These are phyloP conservation scores for Berberis vulgaris DNA, from an alignment of 164 flowering plant genomes.

Conservation along the genomic window DNA sequence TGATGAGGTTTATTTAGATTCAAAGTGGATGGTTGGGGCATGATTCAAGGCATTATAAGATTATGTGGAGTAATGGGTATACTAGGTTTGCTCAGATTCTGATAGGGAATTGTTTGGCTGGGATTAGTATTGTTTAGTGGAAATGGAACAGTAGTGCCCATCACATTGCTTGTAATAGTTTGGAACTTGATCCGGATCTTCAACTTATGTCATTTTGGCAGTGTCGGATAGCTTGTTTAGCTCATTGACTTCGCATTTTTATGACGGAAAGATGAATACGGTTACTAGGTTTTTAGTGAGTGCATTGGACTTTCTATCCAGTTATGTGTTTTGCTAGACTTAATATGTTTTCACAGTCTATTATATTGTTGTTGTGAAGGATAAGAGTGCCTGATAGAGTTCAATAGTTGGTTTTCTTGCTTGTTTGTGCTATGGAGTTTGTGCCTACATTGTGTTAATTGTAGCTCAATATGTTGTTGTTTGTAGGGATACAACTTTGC, in stretches of 20 bases:
- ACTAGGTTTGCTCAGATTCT: no score
- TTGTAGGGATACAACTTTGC: no score
- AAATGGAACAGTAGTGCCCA: no score
- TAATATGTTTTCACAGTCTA: constrained; percentile 45
- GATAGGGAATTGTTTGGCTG: no score
- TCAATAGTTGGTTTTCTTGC: constrained; percentile 41
- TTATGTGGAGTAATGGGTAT: no score
- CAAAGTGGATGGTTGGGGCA: constrained; percentile 33
- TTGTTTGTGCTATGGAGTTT: no score
- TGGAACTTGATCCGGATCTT: constrained; percentile 41
- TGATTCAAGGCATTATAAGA: constrained; percentile 22
- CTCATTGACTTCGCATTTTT: constrained; percentile 29
- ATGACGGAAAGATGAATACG: constrained; percentile 35
- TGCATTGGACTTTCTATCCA: constrained; percentile 52
- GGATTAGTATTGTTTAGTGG: no score
- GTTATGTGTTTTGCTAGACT: constrained; percentile 50
- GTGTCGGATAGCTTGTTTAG: constrained; percentile 26
- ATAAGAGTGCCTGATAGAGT: constrained; percentile 36
- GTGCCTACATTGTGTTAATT: no score
- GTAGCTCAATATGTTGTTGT: no score
- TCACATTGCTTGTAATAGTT: no score
- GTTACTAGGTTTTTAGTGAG: constrained; percentile 41
- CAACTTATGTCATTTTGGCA: constrained; percentile 53
- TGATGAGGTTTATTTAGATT: constrained; percentile 51
- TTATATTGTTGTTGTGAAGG: constrained; percentile 35